These are phyloP conservation scores for Cyberlindnera lachancei DNA, from an alignment of 805 yeast species.

Conservation along the genomic window DNA sequence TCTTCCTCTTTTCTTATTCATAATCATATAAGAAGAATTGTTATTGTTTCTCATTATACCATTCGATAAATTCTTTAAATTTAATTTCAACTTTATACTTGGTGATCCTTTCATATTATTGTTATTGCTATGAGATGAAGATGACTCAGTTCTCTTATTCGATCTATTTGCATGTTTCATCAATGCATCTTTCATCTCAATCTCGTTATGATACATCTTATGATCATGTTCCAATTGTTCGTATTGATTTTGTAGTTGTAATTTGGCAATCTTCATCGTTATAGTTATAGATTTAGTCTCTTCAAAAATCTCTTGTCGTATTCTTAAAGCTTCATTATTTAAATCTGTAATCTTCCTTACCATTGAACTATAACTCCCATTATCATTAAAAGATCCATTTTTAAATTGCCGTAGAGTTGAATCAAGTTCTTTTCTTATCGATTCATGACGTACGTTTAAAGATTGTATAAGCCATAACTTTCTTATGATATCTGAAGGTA, in stretches of 20 bases:
- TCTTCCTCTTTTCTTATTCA: background rate
- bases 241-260: constrained; percentile 17
- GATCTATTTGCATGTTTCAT: constrained; percentile 13
- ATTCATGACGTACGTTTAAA: constrained; percentile 21
- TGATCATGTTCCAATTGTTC: constrained; percentile 22
- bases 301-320: constrained; percentile 24
- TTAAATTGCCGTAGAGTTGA: constrained; percentile 8
- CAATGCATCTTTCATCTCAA: constrained; percentile 13
- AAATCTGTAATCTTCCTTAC: constrained; percentile 1
- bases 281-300: constrained; percentile 22
- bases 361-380: background rate
- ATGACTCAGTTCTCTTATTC: constrained; percentile 17
- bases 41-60: too few species aligned
- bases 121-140: too few species aligned
- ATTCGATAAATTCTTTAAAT: background rate
- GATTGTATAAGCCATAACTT: constrained; percentile 34
- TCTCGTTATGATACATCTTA: constrained; percentile 18
- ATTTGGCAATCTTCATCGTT: constrained; percentile 17
- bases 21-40: background rate
- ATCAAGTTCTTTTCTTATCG: constrained; percentile 12
- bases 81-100: constrained; percentile 1
- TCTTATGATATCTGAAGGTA: constrained; percentile 36
- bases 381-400: background rate
- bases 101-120: background rate
- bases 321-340: constrained; percentile 13